Evolutionary conservation across 2,329 filamentous ascomycete species (phyloP).

Genomic region (Claviceps spartinae): DNA sequence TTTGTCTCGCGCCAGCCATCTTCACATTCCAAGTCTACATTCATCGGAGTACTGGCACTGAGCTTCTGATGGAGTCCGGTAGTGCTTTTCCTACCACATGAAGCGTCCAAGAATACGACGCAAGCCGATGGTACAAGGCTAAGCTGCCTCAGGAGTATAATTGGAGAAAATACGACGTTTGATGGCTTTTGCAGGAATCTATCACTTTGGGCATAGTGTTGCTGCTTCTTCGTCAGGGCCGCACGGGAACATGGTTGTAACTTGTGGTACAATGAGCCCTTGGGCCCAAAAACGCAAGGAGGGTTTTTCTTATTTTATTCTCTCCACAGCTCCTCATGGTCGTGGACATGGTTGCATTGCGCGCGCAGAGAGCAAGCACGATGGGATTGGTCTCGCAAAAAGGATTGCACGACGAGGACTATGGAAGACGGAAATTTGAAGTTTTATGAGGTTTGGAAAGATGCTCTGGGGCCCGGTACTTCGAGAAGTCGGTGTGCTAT

Average conservation of each 20-base stretch:
- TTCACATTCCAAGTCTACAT: background rate
- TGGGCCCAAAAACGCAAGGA: too few species aligned
- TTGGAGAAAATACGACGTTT: constrained; percentile 1
- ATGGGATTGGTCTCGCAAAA: background rate
- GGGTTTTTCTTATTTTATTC: background rate
- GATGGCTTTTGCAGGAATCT: constrained; percentile 19
- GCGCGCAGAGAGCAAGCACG: background rate
- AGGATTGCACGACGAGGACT: background rate
- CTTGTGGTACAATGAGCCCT: background rate
- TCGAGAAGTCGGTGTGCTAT: too few species aligned
- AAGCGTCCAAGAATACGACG: background rate
- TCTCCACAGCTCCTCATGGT: background rate
- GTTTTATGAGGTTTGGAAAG: too few species aligned
- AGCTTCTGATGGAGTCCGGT: background rate
- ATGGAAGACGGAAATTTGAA: too few species aligned
- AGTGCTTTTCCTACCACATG: background rate
- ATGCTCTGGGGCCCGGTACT: too few species aligned
- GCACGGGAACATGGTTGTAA: background rate
- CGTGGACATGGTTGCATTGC: background rate
- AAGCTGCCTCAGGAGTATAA: background rate
- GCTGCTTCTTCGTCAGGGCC: background rate
- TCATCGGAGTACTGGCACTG: too few species aligned
- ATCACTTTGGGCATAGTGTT: constrained; percentile 17
- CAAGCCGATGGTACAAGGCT: background rate
- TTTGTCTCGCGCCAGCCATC: constrained; percentile 22